phyloP scores from a whole-genome alignment of 1,284 basidiomycete species.

The Apiotrichum domesticum region DNA sequence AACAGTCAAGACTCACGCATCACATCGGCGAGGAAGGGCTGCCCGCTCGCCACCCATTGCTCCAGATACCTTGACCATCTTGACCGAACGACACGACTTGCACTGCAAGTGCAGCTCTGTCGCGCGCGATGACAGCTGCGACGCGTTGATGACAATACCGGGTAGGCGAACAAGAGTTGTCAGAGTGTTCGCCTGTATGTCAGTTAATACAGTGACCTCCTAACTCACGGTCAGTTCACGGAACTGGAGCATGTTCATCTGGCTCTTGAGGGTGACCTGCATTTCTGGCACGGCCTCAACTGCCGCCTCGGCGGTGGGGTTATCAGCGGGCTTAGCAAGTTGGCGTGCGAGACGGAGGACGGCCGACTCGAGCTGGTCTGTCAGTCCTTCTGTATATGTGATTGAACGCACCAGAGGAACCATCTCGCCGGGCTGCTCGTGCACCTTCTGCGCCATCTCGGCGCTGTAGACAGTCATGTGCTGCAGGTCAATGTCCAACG shows the following conservation, averaged over 20 bases:
- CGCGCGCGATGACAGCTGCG: slow-evolving; percentile 85
- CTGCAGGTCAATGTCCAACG: slow-evolving; percentile 85
- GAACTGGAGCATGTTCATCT: slow-evolving; percentile 88
- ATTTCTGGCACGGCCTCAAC: slow-evolving; percentile 68
- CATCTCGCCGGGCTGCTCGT: slow-evolving; percentile 82
- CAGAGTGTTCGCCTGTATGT: slow-evolving; percentile 70
- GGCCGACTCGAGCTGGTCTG: slow-evolving; percentile 74
- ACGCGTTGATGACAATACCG: slow-evolving; percentile 96
- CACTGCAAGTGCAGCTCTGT: slow-evolving; percentile 90
- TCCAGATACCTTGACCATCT: slow-evolving; percentile 69
- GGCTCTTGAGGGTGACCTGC: slow-evolving; percentile 82
- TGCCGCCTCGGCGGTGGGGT: slow-evolving; percentile 37
- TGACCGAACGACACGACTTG: slow-evolving; percentile 79
- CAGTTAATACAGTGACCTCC: not conserved
- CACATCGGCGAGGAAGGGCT: slow-evolving; percentile 77
- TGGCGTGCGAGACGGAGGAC: slow-evolving; percentile 72
- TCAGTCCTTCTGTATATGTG: not conserved
- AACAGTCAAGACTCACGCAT: slow-evolving; percentile 52
- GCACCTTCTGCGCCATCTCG: slow-evolving; percentile 82
- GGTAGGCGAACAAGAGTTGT: slow-evolving; percentile 94
- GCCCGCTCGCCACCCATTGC: slow-evolving; percentile 79
- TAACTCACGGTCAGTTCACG: slow-evolving; percentile 68
- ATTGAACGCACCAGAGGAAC: slow-evolving; percentile 66
- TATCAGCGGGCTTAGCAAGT: slow-evolving; percentile 65
- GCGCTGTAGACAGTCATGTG: slow-evolving; percentile 90